phyloP scores from a whole-genome alignment of 805 yeast genomes.

The Wickerhamomyces hampshirensis region DNA sequence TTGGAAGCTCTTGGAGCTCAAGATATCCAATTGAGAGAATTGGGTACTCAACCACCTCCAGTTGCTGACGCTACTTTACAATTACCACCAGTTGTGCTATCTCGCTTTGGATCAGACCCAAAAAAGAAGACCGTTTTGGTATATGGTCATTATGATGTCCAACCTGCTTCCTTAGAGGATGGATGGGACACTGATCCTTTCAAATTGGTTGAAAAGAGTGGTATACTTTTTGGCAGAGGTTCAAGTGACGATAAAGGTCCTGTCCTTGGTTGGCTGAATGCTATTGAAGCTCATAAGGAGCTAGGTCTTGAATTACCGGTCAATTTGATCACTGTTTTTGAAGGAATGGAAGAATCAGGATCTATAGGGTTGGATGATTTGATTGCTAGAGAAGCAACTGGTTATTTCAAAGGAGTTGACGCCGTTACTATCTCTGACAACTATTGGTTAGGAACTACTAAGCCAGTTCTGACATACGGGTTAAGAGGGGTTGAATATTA shows the following conservation, averaged over 20 bases:
- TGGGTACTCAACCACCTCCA: slow-evolving; percentile 92
- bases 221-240: slow-evolving; percentile 84
- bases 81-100: slow-evolving; percentile 93
- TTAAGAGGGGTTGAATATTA: slow-evolving; percentile 95
- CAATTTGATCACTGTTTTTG: slow-evolving; percentile 87
- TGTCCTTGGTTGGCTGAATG: slow-evolving; percentile 93
- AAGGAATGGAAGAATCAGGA: slow-evolving; percentile 99
- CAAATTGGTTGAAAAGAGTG: slow-evolving; percentile 61
- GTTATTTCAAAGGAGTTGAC: slow-evolving; percentile 83
- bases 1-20: slow-evolving; percentile 69
- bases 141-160: slow-evolving; percentile 98
- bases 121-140: slow-evolving; percentile 81
- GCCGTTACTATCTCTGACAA: slow-evolving; percentile 96
- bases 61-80: slow-evolving; percentile 60
- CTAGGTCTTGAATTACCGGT: slow-evolving; percentile 89
- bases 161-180: slow-evolving; percentile 88
- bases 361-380: slow-evolving; percentile 85
- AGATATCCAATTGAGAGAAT: slow-evolving; percentile 74
- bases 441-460: slow-evolving; percentile 97
- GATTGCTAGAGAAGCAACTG: slow-evolving; percentile 70
- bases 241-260: slow-evolving; percentile 98
- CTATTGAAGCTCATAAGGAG: slow-evolving; percentile 83
- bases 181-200: slow-evolving; percentile 98
- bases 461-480: slow-evolving; percentile 97
- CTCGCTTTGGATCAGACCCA: slow-evolving; percentile 80